Percentiles rank a stretch among this genome's conserved stretches.
These are phyloP conservation scores for Moelleriella libera DNA, from an alignment of 2,329 filamentous ascomycete genomes.

Conservation along the genomic window DNA sequence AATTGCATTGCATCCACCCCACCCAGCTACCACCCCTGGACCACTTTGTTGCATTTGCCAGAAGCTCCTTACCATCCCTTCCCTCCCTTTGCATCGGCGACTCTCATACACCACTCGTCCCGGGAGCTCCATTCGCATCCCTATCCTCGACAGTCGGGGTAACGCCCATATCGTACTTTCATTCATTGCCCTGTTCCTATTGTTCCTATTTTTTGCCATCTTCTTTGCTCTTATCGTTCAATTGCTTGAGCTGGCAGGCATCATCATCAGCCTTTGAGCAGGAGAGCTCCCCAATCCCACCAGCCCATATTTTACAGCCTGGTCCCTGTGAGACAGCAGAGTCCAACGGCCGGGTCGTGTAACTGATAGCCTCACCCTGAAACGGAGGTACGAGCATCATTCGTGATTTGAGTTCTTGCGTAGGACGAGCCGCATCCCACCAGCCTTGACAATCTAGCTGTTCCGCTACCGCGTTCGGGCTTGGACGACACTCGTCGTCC, in stretches of 20 bases:
- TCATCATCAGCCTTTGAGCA: not conserved
- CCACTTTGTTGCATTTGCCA: not conserved
- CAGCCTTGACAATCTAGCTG: not conserved
- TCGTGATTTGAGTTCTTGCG: not conserved
- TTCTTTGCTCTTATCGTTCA: not conserved
- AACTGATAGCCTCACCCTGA: not conserved
- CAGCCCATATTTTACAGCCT: not conserved
- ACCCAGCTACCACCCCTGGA: not conserved
- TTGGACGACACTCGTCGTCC: too few relatives aligned
- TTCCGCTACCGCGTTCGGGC: too few relatives aligned
- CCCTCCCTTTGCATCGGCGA: conserved; percentile 2
- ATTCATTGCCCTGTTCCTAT: not conserved
- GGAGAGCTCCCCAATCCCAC: too few relatives aligned
- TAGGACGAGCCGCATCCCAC: not conserved
- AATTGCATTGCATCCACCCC: not conserved
- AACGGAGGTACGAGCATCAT: conserved; percentile 2
- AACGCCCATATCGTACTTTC: not conserved
- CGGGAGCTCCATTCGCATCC: not conserved
- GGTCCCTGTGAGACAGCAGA: conserved; percentile 1
- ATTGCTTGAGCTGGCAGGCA: not conserved
- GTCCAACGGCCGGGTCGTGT: conserved; percentile 1
- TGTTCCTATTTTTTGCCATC: not conserved
- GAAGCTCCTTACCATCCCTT: not conserved
- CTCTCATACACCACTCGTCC: not conserved
- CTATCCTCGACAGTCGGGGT: conserved; percentile 2